A percentile compares a stretch with the other conserved stretches of the same genome.
phyloP scores from a whole-genome alignment of 306 rosid species.

The Vigna trinervia region DNA sequence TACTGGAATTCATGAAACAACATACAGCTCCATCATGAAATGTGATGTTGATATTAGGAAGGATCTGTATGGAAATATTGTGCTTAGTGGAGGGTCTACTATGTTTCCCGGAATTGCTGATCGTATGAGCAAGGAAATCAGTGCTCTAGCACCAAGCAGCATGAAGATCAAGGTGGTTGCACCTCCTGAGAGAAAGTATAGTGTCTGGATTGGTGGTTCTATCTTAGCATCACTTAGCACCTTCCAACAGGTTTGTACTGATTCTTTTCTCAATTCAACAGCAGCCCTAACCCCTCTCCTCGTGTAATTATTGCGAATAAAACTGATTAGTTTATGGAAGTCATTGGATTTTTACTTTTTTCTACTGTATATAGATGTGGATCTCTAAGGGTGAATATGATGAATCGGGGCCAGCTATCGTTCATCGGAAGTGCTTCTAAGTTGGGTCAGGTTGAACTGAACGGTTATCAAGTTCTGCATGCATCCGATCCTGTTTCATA shows the following conservation, averaged over 20 bases:
- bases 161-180: conserved; percentile 87
- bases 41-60: conserved; percentile 83
- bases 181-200: conserved; percentile 78
- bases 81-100: conserved; percentile 79
- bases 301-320: background rate
- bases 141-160: conserved; percentile 85
- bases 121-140: conserved; percentile 82
- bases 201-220: conserved; percentile 88
- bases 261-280: too few species aligned
- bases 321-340: conserved; percentile 3
- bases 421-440: conserved; percentile 79
- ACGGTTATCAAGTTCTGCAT: conserved; percentile 44
- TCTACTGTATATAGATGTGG: conserved; percentile 67
- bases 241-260: conserved; percentile 66
- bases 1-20: conserved; percentile 75
- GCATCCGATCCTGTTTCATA: conserved; percentile 50
- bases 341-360: conserved; percentile 5
- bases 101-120: conserved; percentile 85
- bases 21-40: conserved; percentile 81
- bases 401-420: conserved; percentile 79
- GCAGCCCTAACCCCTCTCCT: too few species aligned
- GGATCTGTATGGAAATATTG: conserved; percentile 76
- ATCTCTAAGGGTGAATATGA: conserved; percentile 78
- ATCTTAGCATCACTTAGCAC: conserved; percentile 81
- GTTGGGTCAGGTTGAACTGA: conserved; percentile 40